phyloP scores from a whole-genome alignment of 2,329 filamentous ascomycete species.

The Phaeosphaeriaceae sp. region DNA sequence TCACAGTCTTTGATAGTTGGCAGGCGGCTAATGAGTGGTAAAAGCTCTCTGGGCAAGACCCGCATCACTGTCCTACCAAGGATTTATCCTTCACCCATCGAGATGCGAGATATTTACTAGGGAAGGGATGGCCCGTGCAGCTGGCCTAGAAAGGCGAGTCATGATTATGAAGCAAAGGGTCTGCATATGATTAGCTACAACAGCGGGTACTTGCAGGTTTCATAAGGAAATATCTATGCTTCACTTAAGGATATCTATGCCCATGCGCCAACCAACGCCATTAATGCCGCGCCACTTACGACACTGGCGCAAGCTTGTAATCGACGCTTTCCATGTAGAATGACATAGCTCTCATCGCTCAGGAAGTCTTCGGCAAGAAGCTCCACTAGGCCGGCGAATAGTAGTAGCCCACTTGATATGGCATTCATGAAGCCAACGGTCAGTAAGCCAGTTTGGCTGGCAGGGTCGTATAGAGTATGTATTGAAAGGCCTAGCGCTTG shows the following conservation, averaged over 20 bases:
- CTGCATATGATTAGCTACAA: conserved; percentile 11
- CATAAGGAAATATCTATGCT: not conserved
- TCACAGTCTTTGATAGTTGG: no score
- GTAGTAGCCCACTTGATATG: conserved; percentile 54
- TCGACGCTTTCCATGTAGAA: conserved; percentile 63
- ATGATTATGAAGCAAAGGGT: conserved; percentile 15
- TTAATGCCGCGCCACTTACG: conserved; percentile 64
- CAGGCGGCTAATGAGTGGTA: no score
- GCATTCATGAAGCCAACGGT: conserved; percentile 60
- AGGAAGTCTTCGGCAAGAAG: conserved; percentile 60
- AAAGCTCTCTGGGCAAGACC: no score
- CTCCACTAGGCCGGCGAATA: conserved; percentile 59
- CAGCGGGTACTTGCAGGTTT: conserved; percentile 10
- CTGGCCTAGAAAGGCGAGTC: not conserved
- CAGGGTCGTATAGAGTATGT: conserved; percentile 59
- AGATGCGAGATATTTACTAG: not conserved
- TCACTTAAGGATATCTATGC: conserved; percentile 49
- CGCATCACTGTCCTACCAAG: no score
- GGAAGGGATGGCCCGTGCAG: conserved; percentile 3
- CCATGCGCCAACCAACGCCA: conserved; percentile 73
- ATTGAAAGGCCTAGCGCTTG: conserved; percentile 58
- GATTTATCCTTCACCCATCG: not conserved
- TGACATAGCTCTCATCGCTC: conserved; percentile 68
- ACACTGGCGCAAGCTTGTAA: conserved; percentile 68
- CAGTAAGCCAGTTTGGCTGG: conserved; percentile 55